A percentile compares a stretch with the other conserved stretches of the same genome.
phyloP scores from a whole-genome alignment of 1,139 yeast genomes.

The Sugiyamaella sp. region DNA sequence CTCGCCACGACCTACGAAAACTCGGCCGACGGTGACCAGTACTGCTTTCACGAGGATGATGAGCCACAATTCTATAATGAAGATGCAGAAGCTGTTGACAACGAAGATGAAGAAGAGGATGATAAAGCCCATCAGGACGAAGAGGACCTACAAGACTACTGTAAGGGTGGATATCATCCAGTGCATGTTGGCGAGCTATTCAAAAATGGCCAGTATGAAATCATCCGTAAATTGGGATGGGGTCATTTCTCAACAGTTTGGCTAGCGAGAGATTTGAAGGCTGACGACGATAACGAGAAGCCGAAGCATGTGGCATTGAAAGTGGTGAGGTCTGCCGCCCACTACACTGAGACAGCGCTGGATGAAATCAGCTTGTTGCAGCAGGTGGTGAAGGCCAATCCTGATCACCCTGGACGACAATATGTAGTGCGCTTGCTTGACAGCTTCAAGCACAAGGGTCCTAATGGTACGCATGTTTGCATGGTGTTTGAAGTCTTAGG shows the following conservation, averaged over 20 bases:
- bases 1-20: not conserved
- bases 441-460: conserved; percentile 76
- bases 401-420: conserved; percentile 68
- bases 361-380: conserved; percentile 75
- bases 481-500: conserved; percentile 92
- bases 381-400: conserved; percentile 51
- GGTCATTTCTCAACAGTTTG: conserved; percentile 91
- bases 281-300: conserved; percentile 24
- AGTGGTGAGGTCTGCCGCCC: conserved; percentile 69
- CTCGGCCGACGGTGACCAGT: conserved; percentile 4
- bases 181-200: conserved; percentile 71
- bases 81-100: conserved; percentile 67
- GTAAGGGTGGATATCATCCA: conserved; percentile 87
- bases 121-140: conserved; percentile 47
- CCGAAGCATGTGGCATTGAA: conserved; percentile 78
- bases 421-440: conserved; percentile 73
- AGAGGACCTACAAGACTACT: conserved; percentile 73
- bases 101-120: conserved; percentile 26
- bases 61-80: conserved; percentile 61
- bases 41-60: conserved; percentile 13
- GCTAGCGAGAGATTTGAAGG: conserved; percentile 64
- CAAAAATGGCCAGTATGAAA: conserved; percentile 61
- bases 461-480: conserved; percentile 80
- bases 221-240: conserved; percentile 86
- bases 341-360: conserved; percentile 81